Evolutionary conservation across 2,329 filamentous ascomycete species (phyloP).

Genomic region (Sarocladium strictum): DNA sequence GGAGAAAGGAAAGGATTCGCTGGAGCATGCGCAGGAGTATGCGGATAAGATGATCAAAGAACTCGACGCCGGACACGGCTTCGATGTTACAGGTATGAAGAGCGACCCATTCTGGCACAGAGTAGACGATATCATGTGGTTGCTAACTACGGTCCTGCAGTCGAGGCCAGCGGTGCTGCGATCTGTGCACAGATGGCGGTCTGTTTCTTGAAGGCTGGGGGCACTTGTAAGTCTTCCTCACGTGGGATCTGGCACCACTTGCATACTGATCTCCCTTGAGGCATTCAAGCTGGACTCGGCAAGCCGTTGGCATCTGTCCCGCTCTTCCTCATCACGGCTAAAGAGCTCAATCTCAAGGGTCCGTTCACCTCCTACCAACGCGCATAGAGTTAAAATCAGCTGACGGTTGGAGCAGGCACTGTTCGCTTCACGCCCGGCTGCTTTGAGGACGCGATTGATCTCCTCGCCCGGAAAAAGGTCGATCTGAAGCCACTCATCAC

Average conservation of each 20-base stretch:
- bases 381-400: too few relatives aligned
- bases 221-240: slow-evolving; percentile 13
- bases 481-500: slow-evolving; percentile 21
- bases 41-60: slow-evolving; percentile 14
- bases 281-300: slow-evolving; percentile 19
- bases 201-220: slow-evolving; percentile 18
- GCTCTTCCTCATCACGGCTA: slow-evolving; percentile 18
- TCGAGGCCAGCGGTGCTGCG: slow-evolving; percentile 21
- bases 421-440: slow-evolving; percentile 21
- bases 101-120: too few relatives aligned
- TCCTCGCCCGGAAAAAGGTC: slow-evolving; percentile 16
- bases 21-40: slow-evolving; percentile 14
- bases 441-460: slow-evolving; percentile 19
- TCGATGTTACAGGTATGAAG: slow-evolving; percentile 16
- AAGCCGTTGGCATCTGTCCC: slow-evolving; percentile 15
- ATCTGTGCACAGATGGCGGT: slow-evolving; percentile 18
- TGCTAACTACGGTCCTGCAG: not conserved
- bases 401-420: slow-evolving; percentile 15
- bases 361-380: not conserved
- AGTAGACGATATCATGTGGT: too few relatives aligned
- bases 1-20: slow-evolving; percentile 11
- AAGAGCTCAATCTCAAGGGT: slow-evolving; percentile 20
- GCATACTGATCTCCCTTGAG: too few relatives aligned
- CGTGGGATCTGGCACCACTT: too few relatives aligned
- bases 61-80: slow-evolving; percentile 15